Evolutionary conservation across 805 yeast genomes (phyloP).

Genomic region (Candida germanica): DNA sequence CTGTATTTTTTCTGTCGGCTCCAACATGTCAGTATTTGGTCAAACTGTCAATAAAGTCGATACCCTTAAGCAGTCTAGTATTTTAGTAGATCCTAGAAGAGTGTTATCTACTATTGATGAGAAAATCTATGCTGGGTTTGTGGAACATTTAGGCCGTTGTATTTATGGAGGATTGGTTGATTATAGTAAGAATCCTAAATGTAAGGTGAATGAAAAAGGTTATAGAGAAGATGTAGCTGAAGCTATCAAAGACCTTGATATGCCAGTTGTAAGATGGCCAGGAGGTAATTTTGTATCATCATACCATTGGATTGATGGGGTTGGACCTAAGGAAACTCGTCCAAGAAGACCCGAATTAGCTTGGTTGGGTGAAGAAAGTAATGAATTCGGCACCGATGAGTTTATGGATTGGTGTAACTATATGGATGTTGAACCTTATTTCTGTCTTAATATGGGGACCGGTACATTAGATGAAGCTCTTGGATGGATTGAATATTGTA

Average conservation of each 20-base stretch:
- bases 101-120: slow-evolving; percentile 21
- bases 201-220: slow-evolving; percentile 21
- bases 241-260: slow-evolving; percentile 26
- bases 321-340: slow-evolving; percentile 27
- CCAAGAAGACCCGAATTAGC: slow-evolving; percentile 33
- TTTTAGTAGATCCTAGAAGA: slow-evolving; percentile 26
- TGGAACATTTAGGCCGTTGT: slow-evolving; percentile 35
- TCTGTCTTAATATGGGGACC: slow-evolving; percentile 35
- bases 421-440: slow-evolving; percentile 27
- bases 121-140: slow-evolving; percentile 30
- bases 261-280: slow-evolving; percentile 35
- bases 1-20: no score
- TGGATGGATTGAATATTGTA: slow-evolving; percentile 34
- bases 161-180: slow-evolving; percentile 37
- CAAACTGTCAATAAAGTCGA: slow-evolving; percentile 16
- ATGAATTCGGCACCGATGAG: slow-evolving; percentile 33
- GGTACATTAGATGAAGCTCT: slow-evolving; percentile 34
- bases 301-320: slow-evolving; percentile 33
- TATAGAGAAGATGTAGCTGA: slow-evolving; percentile 25
- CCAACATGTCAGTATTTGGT: slow-evolving; percentile 15
- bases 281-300: slow-evolving; percentile 34
- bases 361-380: slow-evolving; percentile 30
- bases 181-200: slow-evolving; percentile 15
- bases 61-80: slow-evolving; percentile 14
- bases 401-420: slow-evolving; percentile 31